Percentiles rank a stretch among this genome's conserved stretches.
Evolutionary conservation across 1,284 basidiomycete genomes (phyloP).

Genomic region (Apiotrichum porosum): DNA sequence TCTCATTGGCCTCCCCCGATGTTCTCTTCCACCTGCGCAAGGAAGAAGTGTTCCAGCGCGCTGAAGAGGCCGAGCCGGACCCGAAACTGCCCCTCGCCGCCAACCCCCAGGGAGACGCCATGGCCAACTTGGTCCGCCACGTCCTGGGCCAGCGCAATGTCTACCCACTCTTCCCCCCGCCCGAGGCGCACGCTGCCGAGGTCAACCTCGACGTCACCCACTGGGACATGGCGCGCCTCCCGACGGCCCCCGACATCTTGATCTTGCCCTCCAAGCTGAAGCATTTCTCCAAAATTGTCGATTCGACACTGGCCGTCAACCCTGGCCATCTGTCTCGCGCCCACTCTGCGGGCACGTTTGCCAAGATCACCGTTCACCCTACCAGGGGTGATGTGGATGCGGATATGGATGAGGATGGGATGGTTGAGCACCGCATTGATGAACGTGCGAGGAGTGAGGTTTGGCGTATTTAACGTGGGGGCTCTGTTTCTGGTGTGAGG

Average conservation of each 20-base stretch:
- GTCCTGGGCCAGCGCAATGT: slow-evolving; percentile 85
- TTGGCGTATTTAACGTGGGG: slow-evolving; percentile 26
- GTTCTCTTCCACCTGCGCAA: slow-evolving; percentile 80
- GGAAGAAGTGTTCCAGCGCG: slow-evolving; percentile 73
- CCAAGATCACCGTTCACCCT: slow-evolving; percentile 46
- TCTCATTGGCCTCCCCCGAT: slow-evolving; percentile 77
- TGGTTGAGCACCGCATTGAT: slow-evolving; percentile 39
- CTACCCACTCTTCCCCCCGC: slow-evolving; percentile 90
- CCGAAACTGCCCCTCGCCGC: slow-evolving; percentile 26
- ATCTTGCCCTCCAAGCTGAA: slow-evolving; percentile 78
- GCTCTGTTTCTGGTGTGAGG: too few relatives aligned
- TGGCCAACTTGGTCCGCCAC: slow-evolving; percentile 73
- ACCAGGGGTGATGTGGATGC: slow-evolving; percentile 21
- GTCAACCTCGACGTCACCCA: slow-evolving; percentile 85
- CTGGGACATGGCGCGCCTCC: slow-evolving; percentile 47
- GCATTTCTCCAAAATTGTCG: slow-evolving; percentile 67
- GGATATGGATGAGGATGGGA: slow-evolving; percentile 18
- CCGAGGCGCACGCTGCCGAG: slow-evolving; percentile 64
- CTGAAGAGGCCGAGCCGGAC: slow-evolving; percentile 60
- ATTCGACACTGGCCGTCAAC: slow-evolving; percentile 48
- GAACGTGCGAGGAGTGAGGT: slow-evolving; percentile 48
- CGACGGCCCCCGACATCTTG: slow-evolving; percentile 67
- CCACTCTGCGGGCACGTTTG: slow-evolving; percentile 46
- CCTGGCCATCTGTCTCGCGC: slow-evolving; percentile 42
- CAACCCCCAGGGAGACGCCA: slow-evolving; percentile 61